Evolutionary conservation across 805 yeast genomes (phyloP).

Genomic region (Saturnispora diversa): DNA sequence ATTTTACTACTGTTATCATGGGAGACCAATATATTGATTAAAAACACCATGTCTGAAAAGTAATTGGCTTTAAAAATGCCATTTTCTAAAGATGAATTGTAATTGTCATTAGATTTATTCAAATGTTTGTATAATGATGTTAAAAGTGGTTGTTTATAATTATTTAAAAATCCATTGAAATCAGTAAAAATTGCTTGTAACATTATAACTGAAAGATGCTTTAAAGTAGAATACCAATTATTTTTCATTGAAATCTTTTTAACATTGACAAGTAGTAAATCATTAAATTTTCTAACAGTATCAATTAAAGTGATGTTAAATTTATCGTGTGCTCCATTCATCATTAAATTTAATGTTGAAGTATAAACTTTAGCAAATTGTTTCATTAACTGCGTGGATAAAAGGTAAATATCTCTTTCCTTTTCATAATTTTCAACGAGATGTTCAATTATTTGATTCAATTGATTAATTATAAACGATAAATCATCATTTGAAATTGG

Average conservation of each 20-base stretch:
- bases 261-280: constrained; percentile 15
- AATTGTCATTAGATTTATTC: constrained; percentile 29
- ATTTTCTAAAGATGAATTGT: constrained; percentile 27
- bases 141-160: constrained; percentile 23
- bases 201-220: constrained; percentile 26
- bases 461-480: constrained; percentile 19
- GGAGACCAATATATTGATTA: constrained; percentile 25
- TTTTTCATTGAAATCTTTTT: constrained; percentile 27
- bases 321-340: constrained; percentile 27
- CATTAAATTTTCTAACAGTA: constrained; percentile 21
- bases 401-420: constrained; percentile 19
- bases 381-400: constrained; percentile 22
- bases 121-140: constrained; percentile 27
- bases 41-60: constrained; percentile 25
- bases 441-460: constrained; percentile 20
- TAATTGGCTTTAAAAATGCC: constrained; percentile 28
- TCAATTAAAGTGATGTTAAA: constrained; percentile 28
- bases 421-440: constrained; percentile 17
- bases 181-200: constrained; percentile 26
- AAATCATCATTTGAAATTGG: constrained; percentile 17
- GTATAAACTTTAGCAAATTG: constrained; percentile 22
- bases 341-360: constrained; percentile 20
- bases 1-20: constrained; percentile 25
- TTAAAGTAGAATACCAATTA: constrained; percentile 28
- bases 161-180: constrained; percentile 31